Base-by-base conservation (phyloP, 2,329 filamentous ascomycete genomes). In the Aspergillus glaucus region DNA sequence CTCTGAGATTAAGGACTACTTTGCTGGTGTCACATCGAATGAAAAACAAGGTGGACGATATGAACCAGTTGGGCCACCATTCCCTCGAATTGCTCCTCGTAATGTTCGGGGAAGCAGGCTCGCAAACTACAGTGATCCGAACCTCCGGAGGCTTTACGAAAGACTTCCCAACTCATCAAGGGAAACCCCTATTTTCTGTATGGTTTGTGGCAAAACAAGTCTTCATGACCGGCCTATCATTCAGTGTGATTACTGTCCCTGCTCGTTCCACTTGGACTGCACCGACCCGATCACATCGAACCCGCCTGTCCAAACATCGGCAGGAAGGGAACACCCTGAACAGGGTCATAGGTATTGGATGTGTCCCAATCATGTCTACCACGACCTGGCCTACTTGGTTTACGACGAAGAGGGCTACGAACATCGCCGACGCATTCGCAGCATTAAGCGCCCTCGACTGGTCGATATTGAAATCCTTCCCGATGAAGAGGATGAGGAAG, bases 261-360 rank as follows among this genome's bases (percentile, higher is more conserved):
- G 88, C 30, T 79, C 85, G 62, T 98, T 91, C 87, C 93, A 98
- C 72, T 76, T 95, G 45, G 92, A 97, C 68, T 98, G 93, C 69
- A 75, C 95, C 14, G 85, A 94, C 63, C 88, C 89, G 24, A 91
- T 92, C 30, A 73, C 91, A 62, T 83, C 90, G 30, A 82, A 87
- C 48, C 87, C 89, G 36, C 91, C 91, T 9, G 79, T 83, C 47
- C 71, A 74, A 50, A 40, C 37, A 19, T 40, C 37, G 8, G 37
- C 37, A 22, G 37, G 37, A 21, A 66, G 64, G 41, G 54, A 54
- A 49, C 65, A 55, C 64, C 78, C 60, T 45, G 75, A 75, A 55
- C 75, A 75, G 45, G 76, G 85, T 45, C 82, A 85, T 43, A 74
- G 76, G 61, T 86, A 84, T 48, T 98, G 90, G 88, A 86, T 84